Evolutionary conservation across 1,284 basidiomycete genomes (phyloP).

Genomic region (Rhodotorula sp.): DNA sequence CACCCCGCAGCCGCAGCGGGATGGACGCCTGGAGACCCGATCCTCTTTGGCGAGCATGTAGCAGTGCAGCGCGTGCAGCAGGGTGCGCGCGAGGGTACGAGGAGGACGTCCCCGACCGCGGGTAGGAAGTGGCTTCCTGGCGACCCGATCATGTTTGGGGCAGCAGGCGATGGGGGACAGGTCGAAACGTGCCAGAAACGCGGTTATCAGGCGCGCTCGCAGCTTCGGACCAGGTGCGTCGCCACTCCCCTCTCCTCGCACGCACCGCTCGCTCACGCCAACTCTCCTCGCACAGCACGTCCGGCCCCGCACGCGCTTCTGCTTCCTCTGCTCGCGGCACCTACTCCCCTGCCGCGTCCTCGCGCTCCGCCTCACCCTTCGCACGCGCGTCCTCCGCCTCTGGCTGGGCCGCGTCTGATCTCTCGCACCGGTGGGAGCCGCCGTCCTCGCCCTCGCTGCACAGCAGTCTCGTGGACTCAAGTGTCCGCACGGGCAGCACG

Average conservation of each 20-base stretch:
- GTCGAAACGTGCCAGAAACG: neutral
- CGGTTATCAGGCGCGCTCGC: neutral
- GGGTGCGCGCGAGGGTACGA: neutral
- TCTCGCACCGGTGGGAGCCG: constrained; percentile 16
- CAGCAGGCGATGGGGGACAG: neutral
- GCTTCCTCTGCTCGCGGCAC: neutral
- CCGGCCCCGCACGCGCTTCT: too few species aligned
- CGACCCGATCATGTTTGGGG: neutral
- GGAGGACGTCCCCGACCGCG: neutral
- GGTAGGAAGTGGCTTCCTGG: neutral
- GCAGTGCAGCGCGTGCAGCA: too few species aligned
- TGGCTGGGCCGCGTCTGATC: neutral
- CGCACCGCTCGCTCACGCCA: neutral
- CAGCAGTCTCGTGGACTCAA: neutral
- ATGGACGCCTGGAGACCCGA: constrained; percentile 8
- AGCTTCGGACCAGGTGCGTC: neutral
- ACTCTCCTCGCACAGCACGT: neutral
- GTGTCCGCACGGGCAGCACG: neutral
- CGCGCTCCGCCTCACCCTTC: neutral
- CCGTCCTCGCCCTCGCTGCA: constrained; percentile 7
- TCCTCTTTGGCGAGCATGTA: neutral
- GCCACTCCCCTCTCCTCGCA: neutral
- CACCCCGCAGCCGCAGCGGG: neutral
- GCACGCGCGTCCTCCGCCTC: neutral
- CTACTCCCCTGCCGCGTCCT: neutral